Evolutionary conservation across 2,329 filamentous ascomycete species (phyloP), one percentile per base, ranked within the genome.

Genomic region (Rutstroemia sydowiana): DNA sequence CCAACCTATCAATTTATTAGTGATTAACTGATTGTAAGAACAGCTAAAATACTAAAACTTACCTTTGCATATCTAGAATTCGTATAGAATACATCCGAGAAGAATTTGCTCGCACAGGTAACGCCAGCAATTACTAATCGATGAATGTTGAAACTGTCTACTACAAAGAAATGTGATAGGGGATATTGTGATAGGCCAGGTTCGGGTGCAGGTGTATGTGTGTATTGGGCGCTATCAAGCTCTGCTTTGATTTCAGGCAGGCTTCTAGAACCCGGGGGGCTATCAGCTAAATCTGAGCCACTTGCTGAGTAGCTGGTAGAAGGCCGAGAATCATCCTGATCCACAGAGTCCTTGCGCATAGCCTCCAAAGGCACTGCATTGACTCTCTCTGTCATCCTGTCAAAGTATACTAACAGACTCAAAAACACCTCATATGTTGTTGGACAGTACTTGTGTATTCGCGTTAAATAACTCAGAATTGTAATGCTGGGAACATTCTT

Each of bases 11-110:
- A 28, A 30, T 47, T n/a, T n/a, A 20, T 45, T 23, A 44, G 46
- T 32, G 2, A 18, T 11, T 5, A 21, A 28, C n/a, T 8, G 10
- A 44, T n/a, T 47, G n/a, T 5, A 28, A 50, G 36, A 40, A 36
- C 51, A 52, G 44, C 7, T 44, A 18, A 21, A 36, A 14, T 34
- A 26, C 28, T 31, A 52, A 18, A 23, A 42, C 31, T 72, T 76
- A 95, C 93, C 87, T 97, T 98, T 55, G 93, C 93, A 69, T 98
- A 98, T 82, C 93, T 82, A 51, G 93, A 97, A 70, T 98, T 98
- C 9, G 93, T 98, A 68, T 97, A 98, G 64, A 98, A 98, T 37
- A 97, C 92, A 71, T 98, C 81, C 5, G 92, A 97, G 71, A 98
- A 98, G 76, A 97, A 98, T 70, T 98, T 98, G 79, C 92, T 97